Evolutionary conservation across 257 asterid species (phyloP).

Genomic region (Leonotis leonurus): DNA sequence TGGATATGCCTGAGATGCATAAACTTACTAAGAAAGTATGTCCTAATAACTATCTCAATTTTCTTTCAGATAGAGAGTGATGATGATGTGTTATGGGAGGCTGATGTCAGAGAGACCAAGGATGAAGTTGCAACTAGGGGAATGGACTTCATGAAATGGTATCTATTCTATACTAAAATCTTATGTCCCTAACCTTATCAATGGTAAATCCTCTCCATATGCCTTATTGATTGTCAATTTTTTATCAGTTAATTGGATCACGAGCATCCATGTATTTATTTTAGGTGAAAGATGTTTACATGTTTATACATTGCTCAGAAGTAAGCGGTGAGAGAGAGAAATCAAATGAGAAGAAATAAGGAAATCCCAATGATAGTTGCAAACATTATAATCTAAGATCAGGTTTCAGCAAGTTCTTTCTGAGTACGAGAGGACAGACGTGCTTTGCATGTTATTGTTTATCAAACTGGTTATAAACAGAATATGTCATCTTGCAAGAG

Average conservation of each 20-base stretch:
- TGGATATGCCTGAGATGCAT: constrained; percentile 6
- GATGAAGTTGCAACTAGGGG: constrained; percentile 78
- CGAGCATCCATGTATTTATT: not conserved
- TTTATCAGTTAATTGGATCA: not conserved
- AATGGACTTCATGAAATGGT: constrained; percentile 71
- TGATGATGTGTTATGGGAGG: constrained; percentile 74
- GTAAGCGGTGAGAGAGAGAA: not conserved
- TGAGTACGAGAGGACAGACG: not conserved
- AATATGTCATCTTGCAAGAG: not conserved
- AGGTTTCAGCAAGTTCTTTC: not conserved
- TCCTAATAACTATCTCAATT: constrained; percentile 11
- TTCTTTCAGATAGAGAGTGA: constrained; percentile 70
- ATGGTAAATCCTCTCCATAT: not conserved
- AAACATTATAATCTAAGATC: not conserved
- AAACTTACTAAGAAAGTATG: not conserved
- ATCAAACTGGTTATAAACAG: not conserved
- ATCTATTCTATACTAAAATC: constrained; percentile 14
- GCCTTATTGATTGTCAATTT: not conserved
- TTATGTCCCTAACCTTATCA: constrained; percentile 6
- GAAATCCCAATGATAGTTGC: not conserved
- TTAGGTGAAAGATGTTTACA: not conserved
- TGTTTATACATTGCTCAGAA: not conserved
- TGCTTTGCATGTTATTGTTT: not conserved
- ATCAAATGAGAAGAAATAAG: not conserved
- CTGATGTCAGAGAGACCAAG: constrained; percentile 76